Percentiles rank a stretch among this genome's conserved stretches.
These are phyloP conservation scores for Monosporascus sp. DNA, from an alignment of 2,329 filamentous ascomycete species.

Conservation along the genomic window DNA sequence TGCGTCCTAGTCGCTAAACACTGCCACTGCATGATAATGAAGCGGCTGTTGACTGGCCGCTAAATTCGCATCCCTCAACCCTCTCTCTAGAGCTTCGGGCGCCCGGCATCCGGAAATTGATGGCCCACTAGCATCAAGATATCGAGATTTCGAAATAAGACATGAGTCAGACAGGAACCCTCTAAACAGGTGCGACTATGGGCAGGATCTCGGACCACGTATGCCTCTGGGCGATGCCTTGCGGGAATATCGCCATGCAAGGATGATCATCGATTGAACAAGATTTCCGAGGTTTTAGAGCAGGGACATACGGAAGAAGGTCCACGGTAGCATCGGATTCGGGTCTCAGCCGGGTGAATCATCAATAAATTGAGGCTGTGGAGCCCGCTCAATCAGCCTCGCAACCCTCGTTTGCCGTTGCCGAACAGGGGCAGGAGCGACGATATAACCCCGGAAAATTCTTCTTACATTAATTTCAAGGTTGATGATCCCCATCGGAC, in stretches of 20 bases:
- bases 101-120: no score
- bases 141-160: not conserved
- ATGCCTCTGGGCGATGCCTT: not conserved
- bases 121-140: not conserved
- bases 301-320: not conserved
- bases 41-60: no score
- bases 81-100: no score
- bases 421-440: not conserved
- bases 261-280: not conserved
- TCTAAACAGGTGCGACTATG: not conserved
- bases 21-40: no score
- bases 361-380: not conserved
- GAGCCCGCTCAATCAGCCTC: not conserved
- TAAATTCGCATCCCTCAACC: no score
- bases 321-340: not conserved
- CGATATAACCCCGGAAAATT: not conserved
- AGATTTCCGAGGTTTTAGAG: not conserved
- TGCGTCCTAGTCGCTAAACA: no score
- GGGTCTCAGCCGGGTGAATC: not conserved
- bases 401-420: not conserved
- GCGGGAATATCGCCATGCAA: not conserved
- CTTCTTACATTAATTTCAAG: no score
- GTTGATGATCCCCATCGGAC: not conserved
- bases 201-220: no score
- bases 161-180: not conserved